phyloP scores from a whole-genome alignment of 768 basidiomycete species.

The Daedalea quercina region DNA sequence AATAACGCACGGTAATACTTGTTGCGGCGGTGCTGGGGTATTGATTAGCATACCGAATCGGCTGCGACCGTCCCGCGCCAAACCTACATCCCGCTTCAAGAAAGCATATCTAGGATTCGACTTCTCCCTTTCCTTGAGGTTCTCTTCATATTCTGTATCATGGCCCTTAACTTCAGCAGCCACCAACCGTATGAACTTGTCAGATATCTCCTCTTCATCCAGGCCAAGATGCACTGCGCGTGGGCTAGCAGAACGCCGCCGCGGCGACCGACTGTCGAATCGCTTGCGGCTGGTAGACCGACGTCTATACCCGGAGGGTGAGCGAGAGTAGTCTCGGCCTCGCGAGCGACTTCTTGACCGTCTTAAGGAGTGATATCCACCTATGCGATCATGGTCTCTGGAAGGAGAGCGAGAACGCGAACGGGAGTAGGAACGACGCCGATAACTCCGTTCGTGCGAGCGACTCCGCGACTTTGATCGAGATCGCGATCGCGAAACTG shows the following conservation, averaged over 20 bases:
- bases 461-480: conserved; percentile 24
- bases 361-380: neutral
- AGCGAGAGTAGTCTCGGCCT: conserved; percentile 10
- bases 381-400: conserved; percentile 22
- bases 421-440: conserved; percentile 40
- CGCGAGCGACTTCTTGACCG: conserved; percentile 18
- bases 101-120: conserved; percentile 82
- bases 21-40: conserved; percentile 60
- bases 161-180: conserved; percentile 81
- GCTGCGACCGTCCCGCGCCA: neutral
- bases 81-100: conserved; percentile 49
- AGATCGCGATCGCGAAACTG: conserved; percentile 4
- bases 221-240: conserved; percentile 24
- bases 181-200: conserved; percentile 82
- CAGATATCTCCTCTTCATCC: conserved; percentile 68
- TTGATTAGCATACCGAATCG: neutral
- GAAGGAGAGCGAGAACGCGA: conserved; percentile 35
- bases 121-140: conserved; percentile 67
- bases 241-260: conserved; percentile 26
- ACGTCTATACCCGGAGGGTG: conserved; percentile 24
- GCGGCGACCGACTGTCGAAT: conserved; percentile 39
- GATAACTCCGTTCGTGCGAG: conserved; percentile 24
- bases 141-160: conserved; percentile 69
- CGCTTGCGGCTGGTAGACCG: conserved; percentile 34
- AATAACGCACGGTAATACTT: conserved; percentile 66